Base-by-base conservation (phyloP, 176 grass and related monocot genomes). In the Rhynchospora breviuscula region DNA sequence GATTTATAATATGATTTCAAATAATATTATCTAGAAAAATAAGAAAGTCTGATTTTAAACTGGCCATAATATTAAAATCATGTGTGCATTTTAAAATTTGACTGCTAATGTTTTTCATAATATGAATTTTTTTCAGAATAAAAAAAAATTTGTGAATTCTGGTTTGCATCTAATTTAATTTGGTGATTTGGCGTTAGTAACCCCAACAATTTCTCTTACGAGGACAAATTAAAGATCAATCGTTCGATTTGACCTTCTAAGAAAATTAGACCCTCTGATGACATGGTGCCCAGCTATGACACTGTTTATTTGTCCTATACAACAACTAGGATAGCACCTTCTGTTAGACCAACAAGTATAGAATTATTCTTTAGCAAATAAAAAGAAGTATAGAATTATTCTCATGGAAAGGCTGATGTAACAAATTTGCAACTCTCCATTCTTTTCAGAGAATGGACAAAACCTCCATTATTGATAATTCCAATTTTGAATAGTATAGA, bases 301-400 rank as follows among this genome's bases (percentile, higher is more conserved):
- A 54, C 8, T 22, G 45, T 51, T 61, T 79, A 40, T 59, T 57
- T 33, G 46, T 14, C 22, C n/a, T 56, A 47, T 4, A 40, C 35
- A 7, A 17, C 17, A 63, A 63, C 45, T 44, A 14, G 7, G 7
- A 63, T 62, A 11, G 8, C 3, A 80, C 29, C 47, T 51, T 60
- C 19, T 64, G 40, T 81, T 67, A 80, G 17, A 2, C 78, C 18
- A 65, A 67, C 56, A 82, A 82, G 79, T 67, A 82, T 82, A 49
- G 26, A 67, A 82, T 68, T 82, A 64, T 82, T 68, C 80, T 47
- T 22, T 40, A 40, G 35, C 2, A 40, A 40, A 40, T 40, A 40
- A 40, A 40, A 40, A 40, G 35, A 82, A 82, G 79, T 67, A 82
- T 82, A 49, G 26, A 82, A 82, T 68, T 82, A 64, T 82, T 68